Base-by-base conservation (phyloP, 2,329 filamentous ascomycete genomes). In the Phaeoacremonium minimum region DNA sequence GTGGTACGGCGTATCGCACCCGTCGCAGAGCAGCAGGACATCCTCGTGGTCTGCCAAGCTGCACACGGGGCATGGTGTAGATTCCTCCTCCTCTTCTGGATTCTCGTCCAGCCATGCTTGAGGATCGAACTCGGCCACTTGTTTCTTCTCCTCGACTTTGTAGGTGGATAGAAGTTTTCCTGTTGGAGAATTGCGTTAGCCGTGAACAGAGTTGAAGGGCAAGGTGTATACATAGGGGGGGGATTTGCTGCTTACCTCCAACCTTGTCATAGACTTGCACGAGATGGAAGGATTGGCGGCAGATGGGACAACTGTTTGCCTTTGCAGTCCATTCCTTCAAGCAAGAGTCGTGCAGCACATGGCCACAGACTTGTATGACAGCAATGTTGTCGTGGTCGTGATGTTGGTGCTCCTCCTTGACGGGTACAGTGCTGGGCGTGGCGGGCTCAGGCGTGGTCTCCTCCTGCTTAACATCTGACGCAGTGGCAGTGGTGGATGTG, bases 291-390 rank as follows among this genome's bases (percentile, higher is more conserved):
- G 77, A 80, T 52, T 87, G 85, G 49, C 93, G 86, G 65, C 93
- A 98, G 61, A 98, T 95, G 31, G 93, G 93, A 62, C 93, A 98
- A 58, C 90, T 96, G 64, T 97, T 98, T 46, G 93, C 91, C 60
- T 94, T 85, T 64, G 94, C 87, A 31, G 91, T 88, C 93, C 93
- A 98, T 49, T 89, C 87, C 51, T 85, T 85, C 49, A 98, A 75
- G 62, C 93, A 98, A 35, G 85, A 81, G 66, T 98, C 84, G 66
- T 98, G 93, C 50, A 98, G 73, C 50, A 90, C 77, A 69, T 98
- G 94, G 40, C 87, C 86, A 63, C 93, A 98, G 32, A 88, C 83
- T 42, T 80, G 70, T 33, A 83, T 75, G 37, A 74, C 63, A 28
- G 80, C 78, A 43, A 83, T 71, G 41, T 66, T 61, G 47, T 68